phyloP scores from a whole-genome alignment of 805 yeast genomes.

The Ogataea trehalophila region DNA sequence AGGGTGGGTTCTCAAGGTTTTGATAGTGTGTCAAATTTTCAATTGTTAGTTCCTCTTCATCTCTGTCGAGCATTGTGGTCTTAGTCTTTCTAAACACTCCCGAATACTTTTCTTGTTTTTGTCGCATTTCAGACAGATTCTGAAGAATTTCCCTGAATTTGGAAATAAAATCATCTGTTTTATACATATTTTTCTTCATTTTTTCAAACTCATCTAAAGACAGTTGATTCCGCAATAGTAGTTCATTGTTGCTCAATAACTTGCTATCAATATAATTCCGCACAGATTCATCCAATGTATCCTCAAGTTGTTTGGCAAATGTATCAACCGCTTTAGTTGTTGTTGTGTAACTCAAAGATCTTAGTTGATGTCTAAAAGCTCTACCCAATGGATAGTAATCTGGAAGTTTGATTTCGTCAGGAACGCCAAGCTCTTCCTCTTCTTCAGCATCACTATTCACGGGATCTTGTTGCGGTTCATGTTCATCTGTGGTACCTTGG shows the following conservation, averaged over 20 bases:
- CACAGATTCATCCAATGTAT: constrained; percentile 9
- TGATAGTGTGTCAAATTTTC: constrained; percentile 22
- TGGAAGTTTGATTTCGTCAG: constrained; percentile 16
- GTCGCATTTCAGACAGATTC: constrained; percentile 3
- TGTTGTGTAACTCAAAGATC: constrained; percentile 6
- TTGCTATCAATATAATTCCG: constrained; percentile 13
- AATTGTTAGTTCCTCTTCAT: constrained; percentile 19
- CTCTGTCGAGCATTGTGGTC: constrained; percentile 18
- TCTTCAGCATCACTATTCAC: neutral
- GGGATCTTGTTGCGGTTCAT: neutral
- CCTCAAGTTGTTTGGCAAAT: constrained; percentile 8
- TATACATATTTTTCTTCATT: constrained; percentile 7
- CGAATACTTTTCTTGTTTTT: constrained; percentile 6
- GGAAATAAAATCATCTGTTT: constrained; percentile 10
- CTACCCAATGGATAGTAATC: constrained; percentile 21
- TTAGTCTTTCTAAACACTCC: constrained; percentile 17
- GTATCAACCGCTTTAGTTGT: constrained; percentile 3
- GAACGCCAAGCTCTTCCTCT: neutral
- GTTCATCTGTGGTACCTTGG: neutral
- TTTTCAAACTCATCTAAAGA: constrained; percentile 12
- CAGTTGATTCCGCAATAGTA: constrained; percentile 8
- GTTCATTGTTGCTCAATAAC: constrained; percentile 16
- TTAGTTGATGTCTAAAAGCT: constrained; percentile 9
- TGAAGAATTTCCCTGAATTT: constrained; percentile 8
- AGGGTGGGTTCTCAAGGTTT: constrained; percentile 7